Evolutionary conservation across 257 asterid genomes (phyloP), one percentile per base, ranked within the genome.

Genomic region (Solanum verrucosum): DNA sequence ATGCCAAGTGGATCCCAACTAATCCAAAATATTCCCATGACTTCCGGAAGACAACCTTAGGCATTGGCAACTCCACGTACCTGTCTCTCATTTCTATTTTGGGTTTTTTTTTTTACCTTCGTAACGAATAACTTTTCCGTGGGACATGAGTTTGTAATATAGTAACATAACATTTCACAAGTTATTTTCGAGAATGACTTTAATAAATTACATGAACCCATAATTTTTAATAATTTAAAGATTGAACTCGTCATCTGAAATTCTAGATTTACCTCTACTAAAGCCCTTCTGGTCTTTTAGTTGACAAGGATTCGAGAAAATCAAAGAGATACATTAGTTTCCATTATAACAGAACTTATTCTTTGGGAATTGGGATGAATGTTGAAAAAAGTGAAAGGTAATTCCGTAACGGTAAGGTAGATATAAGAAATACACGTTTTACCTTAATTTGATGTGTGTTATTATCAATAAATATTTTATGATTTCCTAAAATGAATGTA

Each of bases 1-100:
- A 86, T 71, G 34, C 35, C 84, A 86, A 86, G 88, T 86, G 88
- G 84, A 85, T 67, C 83, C 56, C 16, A 71, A 44, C 46, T 86
- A 42, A 20, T 46, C 67, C 77, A 85, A 85, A 68, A 70, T 44
- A 68, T 44, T 68, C 46, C 34, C 37, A 86, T 18, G 37, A 42
- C 44, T 31, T 44, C n/a, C 83, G 88, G 83, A 35, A 42, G n/a
- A 86, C 42, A 81, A 37, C 46, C 15, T 68, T 79, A 27, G 84
- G 63, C 65, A 42, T 42, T 77, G 84, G 84, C 37, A 7, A 42
- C 9, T 78, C 35, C 84, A 78, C 37, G 63, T 78, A 78, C 35
- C 63, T 27, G 25, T 23, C 63, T 25, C 18, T 78, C 60, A 29
- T 4, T 37, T 77, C 59, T 4, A 38, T 77, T 23, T 63, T 21